Percentiles rank a stretch among this genome's conserved stretches.
phyloP scores from a whole-genome alignment of 2,329 filamentous ascomycete species.

The Lachnellula arida region DNA sequence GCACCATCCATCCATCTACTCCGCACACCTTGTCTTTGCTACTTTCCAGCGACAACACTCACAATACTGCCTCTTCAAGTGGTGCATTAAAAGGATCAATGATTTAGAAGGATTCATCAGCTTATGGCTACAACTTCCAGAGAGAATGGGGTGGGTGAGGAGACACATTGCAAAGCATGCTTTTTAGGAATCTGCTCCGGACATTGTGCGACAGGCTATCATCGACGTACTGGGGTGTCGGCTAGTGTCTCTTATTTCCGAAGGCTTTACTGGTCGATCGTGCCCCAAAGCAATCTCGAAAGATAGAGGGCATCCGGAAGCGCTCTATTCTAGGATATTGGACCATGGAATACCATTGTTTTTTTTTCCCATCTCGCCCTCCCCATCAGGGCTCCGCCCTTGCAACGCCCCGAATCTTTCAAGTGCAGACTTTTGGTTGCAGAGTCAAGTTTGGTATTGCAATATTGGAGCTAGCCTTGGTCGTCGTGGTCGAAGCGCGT shows the following conservation, averaged over 20 bases:
- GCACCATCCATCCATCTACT: background rate
- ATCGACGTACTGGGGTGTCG: background rate
- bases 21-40: background rate
- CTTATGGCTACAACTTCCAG: background rate
- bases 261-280: no score
- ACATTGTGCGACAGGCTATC: background rate
- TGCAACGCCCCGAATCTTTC: background rate
- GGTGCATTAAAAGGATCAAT: background rate
- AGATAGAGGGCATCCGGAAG: no score
- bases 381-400: background rate
- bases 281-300: no score
- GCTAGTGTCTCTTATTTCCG: background rate
- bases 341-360: no score
- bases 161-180: background rate
- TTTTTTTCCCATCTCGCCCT: background rate
- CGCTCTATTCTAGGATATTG: background rate
- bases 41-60: background rate
- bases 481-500: no score
- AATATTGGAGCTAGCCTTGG: no score
- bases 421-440: background rate
- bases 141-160: background rate
- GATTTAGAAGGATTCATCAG: background rate
- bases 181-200: background rate
- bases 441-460: no score
- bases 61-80: background rate